Evolutionary conservation across 805 yeast genomes (phyloP), one percentile per base, ranked within the genome.

Genomic region (Deakozyma indianensis): DNA sequence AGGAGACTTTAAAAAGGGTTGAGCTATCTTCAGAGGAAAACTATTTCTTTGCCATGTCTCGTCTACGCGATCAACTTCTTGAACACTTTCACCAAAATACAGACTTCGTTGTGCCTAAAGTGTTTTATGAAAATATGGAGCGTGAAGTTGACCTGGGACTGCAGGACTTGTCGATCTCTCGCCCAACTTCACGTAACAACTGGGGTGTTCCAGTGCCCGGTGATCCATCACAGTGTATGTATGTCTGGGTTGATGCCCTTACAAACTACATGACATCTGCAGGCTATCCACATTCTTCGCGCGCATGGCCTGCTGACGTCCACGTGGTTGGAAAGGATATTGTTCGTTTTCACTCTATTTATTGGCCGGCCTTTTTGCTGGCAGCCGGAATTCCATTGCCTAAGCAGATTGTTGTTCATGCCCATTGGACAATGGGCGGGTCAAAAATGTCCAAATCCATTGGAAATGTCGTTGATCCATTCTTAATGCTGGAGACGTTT

Each of bases 171-270:
- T 83, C 95, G n/a, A 71, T 92, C 2, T 87, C 96, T 0, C 68
- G 98, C 51, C 96, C 97, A 0, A 57, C 77, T 0, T 65, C 78
- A 7, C 68, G 98, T 48, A 68, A 87, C 35, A 64, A 71, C 24
- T 92, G 98, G 98, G 96, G 96, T 0, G 80, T 92, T 22, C 74
- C 74, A 4, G 96, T 90, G 1, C 97, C 98, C 1, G 68, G 70
- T 21, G 95, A 88, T 56, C 63, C 70, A 0, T 55, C 78, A 0
- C 97, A 90, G 58, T 80, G 73, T 42, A 78, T 92, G 45, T 92
- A 92, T 56, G 98, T 92, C 15, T 92, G 98, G 98, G 80, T 92
- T 48, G 98, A 92, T 64, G 98, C 98, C 0, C 68, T 92, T 41
- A 70, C 82, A 41, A 92, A 87, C 60, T 92, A 92, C 57, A 45